These are phyloP conservation scores for Stachybotrys chartarum DNA, from an alignment of 2,329 filamentous ascomycete species.

Conservation along the genomic window DNA sequence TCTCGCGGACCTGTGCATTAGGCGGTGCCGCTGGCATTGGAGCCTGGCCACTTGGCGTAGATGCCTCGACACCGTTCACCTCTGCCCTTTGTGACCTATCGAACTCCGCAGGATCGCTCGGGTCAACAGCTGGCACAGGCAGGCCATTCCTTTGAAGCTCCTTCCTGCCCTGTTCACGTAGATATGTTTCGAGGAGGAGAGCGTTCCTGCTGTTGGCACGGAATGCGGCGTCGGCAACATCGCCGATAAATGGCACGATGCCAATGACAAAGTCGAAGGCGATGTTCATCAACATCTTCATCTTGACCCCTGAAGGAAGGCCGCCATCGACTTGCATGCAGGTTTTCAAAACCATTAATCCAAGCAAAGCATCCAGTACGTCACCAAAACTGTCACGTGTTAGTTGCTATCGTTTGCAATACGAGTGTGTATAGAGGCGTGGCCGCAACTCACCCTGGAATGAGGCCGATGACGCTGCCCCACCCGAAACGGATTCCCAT, in stretches of 20 bases:
- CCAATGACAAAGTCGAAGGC: conserved; percentile 66
- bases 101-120: conserved; percentile 45
- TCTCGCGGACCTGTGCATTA: conserved; percentile 17
- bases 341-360: conserved; percentile 65
- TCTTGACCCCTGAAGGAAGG: conserved; percentile 52
- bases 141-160: conserved; percentile 40
- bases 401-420: too few relatives aligned
- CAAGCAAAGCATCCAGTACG: conserved; percentile 63
- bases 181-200: conserved; percentile 57
- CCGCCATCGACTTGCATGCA: conserved; percentile 72
- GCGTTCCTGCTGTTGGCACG: conserved; percentile 74
- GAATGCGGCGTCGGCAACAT: conserved; percentile 64
- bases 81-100: conserved; percentile 30
- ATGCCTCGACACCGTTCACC: conserved; percentile 15
- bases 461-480: conserved; percentile 75
- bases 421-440: not conserved
- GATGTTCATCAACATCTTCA: conserved; percentile 77
- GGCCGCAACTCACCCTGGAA: conserved; percentile 63
- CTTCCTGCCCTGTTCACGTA: conserved; percentile 61
- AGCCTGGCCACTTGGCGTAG: conserved; percentile 4
- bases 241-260: conserved; percentile 69
- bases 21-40: conserved; percentile 16
- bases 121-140: conserved; percentile 39
- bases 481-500: conserved; percentile 82
- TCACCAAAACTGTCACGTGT: conserved; percentile 58